Conservation (phyloP, 225 moss, liverwort and hornwort genomes). For the Neckera pumila region DNA sequence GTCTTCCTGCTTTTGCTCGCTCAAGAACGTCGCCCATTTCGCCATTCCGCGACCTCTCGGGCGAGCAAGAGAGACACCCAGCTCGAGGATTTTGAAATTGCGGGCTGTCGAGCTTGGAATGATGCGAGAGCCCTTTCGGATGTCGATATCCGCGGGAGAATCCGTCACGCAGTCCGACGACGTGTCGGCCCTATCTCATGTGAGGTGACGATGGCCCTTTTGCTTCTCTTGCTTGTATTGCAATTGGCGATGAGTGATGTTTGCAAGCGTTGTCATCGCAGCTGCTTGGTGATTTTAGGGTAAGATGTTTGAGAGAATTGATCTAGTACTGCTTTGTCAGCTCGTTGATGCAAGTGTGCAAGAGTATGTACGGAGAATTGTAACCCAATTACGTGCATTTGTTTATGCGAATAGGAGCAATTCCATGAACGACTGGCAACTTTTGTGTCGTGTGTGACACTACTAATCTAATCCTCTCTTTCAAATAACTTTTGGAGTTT, state of each 20-base stretch:
- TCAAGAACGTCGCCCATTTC: neutral
- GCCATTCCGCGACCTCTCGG: neutral
- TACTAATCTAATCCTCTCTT: neutral
- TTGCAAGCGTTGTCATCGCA: neutral
- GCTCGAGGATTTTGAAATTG: neutral
- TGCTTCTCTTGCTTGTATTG: neutral
- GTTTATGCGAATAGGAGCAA: neutral
- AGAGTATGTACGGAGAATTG: neutral
- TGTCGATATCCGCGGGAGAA: neutral
- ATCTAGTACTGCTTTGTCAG: neutral
- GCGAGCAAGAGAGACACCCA: neutral
- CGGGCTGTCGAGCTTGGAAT: neutral
- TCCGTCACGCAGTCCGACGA: constrained; percentile 8
- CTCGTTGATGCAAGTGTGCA: neutral
- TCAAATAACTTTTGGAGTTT: neutral
- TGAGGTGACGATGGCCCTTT: constrained; percentile 7
- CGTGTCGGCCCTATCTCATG: constrained; percentile 20
- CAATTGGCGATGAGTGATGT: neutral
- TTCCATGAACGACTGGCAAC: neutral
- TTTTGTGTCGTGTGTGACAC: neutral
- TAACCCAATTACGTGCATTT: neutral
- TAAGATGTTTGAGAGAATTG: neutral
- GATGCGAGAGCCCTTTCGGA: neutral
- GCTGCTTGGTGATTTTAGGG: neutral
- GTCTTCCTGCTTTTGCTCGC: neutral